Conservation (phyloP, 768 basidiomycete species). For the Suillus placidus region DNA sequence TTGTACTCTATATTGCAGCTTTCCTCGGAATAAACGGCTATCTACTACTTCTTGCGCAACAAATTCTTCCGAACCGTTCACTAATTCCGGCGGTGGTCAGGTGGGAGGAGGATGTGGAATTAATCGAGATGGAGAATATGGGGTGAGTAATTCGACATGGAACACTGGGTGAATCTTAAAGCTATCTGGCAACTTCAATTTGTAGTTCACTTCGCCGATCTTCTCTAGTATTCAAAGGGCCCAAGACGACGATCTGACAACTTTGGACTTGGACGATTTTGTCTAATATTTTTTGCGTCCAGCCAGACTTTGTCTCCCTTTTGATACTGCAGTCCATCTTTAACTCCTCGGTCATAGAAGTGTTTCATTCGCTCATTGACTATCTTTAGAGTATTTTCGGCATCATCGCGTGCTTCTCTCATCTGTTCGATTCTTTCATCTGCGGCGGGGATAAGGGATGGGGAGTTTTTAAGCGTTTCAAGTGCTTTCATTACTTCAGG, state of each 20-base stretch:
- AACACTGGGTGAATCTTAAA: too few species aligned
- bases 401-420: conserved; percentile 18
- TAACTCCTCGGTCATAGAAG: conserved; percentile 17
- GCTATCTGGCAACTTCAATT: background rate
- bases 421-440: conserved; percentile 19
- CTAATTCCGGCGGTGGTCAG: too few species aligned
- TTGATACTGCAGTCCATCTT: conserved; percentile 14
- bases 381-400: background rate
- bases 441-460: conserved; percentile 11
- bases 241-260: background rate
- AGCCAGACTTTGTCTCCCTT: conserved; percentile 30
- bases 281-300: conserved; percentile 21
- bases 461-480: background rate
- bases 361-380: conserved; percentile 31
- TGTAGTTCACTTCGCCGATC: background rate
- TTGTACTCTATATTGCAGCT: too few species aligned
- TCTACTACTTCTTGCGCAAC: too few species aligned
- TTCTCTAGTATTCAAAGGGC: background rate
- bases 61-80: too few species aligned
- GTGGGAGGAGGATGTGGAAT: too few species aligned
- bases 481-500: background rate
- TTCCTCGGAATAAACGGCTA: too few species aligned
- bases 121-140: too few species aligned
- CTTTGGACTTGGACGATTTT: background rate
- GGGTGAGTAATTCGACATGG: too few species aligned